A percentile compares a stretch with the other conserved stretches of the same genome.
Evolutionary conservation across 495 filamentous ascomycete species (phyloP).

Genomic region (Tuber calosporum): DNA sequence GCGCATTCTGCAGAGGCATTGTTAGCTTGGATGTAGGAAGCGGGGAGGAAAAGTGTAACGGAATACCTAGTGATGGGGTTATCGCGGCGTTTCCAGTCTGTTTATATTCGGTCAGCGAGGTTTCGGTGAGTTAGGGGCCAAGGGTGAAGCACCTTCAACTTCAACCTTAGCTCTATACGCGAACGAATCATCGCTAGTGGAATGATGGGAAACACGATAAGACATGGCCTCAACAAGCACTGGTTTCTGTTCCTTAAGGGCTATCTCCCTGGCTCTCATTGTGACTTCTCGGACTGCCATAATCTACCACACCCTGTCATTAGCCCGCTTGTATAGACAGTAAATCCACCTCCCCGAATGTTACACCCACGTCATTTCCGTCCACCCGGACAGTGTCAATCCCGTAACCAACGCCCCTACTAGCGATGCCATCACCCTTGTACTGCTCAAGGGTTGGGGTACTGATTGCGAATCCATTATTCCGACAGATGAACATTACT

Average conservation of each 20-base stretch:
- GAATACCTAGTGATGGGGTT: conserved; percentile 72
- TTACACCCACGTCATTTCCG: conserved; percentile 62
- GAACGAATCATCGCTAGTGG: conserved; percentile 94
- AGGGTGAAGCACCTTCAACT: conserved; percentile 55
- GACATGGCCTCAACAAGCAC: conserved; percentile 95
- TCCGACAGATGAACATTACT: conserved; percentile 89
- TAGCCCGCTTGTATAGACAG: neutral
- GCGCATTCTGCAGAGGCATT: conserved; percentile 47
- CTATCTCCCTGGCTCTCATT: conserved; percentile 65
- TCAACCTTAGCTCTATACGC: conserved; percentile 90
- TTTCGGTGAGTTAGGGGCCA: neutral
- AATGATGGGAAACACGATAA: conserved; percentile 94
- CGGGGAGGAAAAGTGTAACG: neutral
- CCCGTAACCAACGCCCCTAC: conserved; percentile 88
- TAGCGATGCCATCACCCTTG: conserved; percentile 92
- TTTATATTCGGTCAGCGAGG: neutral
- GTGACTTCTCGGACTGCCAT: conserved; percentile 86
- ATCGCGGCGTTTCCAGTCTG: conserved; percentile 89
- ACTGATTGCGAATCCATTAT: conserved; percentile 94
- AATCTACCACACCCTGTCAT: conserved; percentile 46
- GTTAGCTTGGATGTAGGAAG: neutral
- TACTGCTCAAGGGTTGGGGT: conserved; percentile 96
- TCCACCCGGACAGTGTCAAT: conserved; percentile 96
- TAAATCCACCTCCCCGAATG: neutral
- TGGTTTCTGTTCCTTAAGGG: conserved; percentile 48